Evolutionary conservation across 179 eudicot genomes (phyloP).

Genomic region (Silene noctiflora): DNA sequence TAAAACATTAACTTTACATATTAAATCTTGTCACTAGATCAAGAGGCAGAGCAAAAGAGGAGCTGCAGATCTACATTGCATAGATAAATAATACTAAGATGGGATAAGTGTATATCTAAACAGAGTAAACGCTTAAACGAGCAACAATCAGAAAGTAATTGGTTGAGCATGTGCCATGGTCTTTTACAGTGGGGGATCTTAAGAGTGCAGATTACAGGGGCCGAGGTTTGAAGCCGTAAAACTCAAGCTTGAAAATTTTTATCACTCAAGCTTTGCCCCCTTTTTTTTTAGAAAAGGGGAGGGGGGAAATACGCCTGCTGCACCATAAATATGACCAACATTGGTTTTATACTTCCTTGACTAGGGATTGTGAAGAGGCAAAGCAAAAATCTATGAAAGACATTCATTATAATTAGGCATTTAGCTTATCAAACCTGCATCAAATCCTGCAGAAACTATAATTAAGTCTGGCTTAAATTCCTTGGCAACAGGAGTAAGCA

Average conservation of each 20-base stretch:
- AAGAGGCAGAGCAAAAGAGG: background rate
- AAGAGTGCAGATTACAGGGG: too few relatives aligned
- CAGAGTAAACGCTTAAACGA: background rate
- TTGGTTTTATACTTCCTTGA: too few relatives aligned
- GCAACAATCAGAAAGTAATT: background rate
- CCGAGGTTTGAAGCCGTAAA: too few relatives aligned
- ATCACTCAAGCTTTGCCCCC: too few relatives aligned
- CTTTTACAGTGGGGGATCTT: too few relatives aligned
- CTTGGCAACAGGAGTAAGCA: conserved; percentile 84
- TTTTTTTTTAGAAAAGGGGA: too few relatives aligned
- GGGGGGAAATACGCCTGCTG: too few relatives aligned
- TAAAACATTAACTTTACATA: background rate
- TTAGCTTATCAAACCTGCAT: conserved; percentile 66
- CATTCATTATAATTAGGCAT: background rate
- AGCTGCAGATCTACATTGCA: background rate
- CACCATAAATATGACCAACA: too few relatives aligned
- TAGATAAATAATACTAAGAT: background rate
- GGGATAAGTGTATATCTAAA: background rate
- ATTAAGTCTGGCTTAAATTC: conserved; percentile 86
- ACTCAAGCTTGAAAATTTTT: too few relatives aligned
- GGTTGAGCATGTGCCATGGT: background rate
- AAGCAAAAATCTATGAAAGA: background rate
- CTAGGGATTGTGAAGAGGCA: too few relatives aligned
- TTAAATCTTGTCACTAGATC: background rate
- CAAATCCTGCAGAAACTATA: conserved; percentile 94